Percentiles rank a stretch among this genome's conserved stretches.
Conservation (phyloP, 2,329 filamentous ascomycete genomes). For the Pseudocercospora eumusae region DNA sequence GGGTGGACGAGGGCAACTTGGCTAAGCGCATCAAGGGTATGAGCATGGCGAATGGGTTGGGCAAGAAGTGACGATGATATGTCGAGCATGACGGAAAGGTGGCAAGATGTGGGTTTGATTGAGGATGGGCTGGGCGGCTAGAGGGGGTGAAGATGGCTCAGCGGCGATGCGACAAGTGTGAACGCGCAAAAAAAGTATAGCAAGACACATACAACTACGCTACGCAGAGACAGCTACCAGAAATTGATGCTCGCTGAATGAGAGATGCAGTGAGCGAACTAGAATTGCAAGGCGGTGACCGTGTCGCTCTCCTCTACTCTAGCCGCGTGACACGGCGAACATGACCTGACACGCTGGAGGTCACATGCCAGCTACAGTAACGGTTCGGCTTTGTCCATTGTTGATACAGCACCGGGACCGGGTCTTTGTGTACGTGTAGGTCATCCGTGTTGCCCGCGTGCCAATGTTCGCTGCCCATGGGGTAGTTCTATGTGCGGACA, state of each 20-base stretch:
- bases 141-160: neutral
- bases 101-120: neutral
- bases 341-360: neutral
- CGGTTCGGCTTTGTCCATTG: neutral
- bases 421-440: neutral
- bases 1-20: conserved; percentile 28
- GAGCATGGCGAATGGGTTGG: conserved; percentile 8
- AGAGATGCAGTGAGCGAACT: no score
- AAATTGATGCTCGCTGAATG: no score
- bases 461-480: neutral
- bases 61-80: neutral
- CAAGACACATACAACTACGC: neutral
- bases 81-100: neutral
- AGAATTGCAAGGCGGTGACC: neutral
- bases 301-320: neutral
- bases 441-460: neutral
- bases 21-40: conserved; percentile 36
- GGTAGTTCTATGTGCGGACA: neutral
- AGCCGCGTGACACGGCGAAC: neutral
- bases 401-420: no score
- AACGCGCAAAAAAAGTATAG: neutral
- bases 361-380: neutral
- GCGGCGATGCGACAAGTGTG: no score
- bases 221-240: neutral
- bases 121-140: no score